These are phyloP conservation scores for Lenwebbia sp. DNA, from an alignment of 345 rosid genomes.

Conservation along the genomic window DNA sequence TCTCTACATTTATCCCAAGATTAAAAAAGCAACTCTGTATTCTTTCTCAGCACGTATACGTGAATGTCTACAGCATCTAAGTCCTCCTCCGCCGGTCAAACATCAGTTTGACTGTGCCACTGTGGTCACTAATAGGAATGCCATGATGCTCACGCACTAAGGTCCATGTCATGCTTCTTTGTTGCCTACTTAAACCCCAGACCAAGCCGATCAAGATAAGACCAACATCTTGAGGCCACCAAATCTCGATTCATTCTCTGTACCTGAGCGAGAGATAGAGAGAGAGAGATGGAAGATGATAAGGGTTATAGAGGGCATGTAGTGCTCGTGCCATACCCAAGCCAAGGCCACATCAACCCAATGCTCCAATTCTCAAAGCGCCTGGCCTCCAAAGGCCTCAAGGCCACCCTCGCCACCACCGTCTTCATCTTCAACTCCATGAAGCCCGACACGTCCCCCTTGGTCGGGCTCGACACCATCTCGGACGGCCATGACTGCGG, in stretches of 20 bases:
- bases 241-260: background rate
- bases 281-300: background rate
- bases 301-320: slow-evolving; percentile 6
- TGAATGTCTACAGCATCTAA: background rate
- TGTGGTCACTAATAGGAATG: background rate
- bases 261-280: background rate
- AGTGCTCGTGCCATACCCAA: slow-evolving; percentile 17
- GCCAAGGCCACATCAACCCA: slow-evolving; percentile 42
- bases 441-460: background rate
- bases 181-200: background rate
- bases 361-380: slow-evolving; percentile 38
- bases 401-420: slow-evolving; percentile 23
- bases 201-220: background rate
- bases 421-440: slow-evolving; percentile 19
- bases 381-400: slow-evolving; percentile 28
- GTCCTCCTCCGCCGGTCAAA: background rate
- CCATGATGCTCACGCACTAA: background rate
- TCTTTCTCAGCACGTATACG: background rate
- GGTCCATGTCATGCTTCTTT: background rate
- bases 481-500: slow-evolving; percentile 32
- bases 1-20: no score
- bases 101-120: no score
- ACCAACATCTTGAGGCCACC: background rate
- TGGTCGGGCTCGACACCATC: slow-evolving; percentile 17
- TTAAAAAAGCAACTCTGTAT: background rate